Evolutionary conservation across 257 asterid genomes (phyloP).

Genomic region (Plectranthus barbatus): DNA sequence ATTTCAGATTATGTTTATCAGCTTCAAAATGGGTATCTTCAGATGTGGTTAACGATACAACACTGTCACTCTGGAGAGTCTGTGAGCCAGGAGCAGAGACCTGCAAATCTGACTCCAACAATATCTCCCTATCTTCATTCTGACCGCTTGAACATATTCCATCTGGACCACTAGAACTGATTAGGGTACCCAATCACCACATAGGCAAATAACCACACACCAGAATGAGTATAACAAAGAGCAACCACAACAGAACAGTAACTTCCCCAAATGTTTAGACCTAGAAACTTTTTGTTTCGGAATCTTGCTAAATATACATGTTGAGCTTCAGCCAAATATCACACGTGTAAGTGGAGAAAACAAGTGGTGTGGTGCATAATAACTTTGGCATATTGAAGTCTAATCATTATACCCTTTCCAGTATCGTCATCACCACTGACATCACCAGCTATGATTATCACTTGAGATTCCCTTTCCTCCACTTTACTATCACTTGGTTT

Average conservation of each 20-base stretch:
- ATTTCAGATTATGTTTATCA: conserved; percentile 38
- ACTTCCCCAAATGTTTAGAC: neutral
- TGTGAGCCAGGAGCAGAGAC: conserved; percentile 40
- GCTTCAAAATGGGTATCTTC: conserved; percentile 35
- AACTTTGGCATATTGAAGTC: neutral
- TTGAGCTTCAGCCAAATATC: neutral
- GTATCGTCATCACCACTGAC: conserved; percentile 53
- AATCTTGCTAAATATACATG: neutral
- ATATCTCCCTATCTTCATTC: conserved; percentile 38
- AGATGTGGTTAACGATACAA: conserved; percentile 30
- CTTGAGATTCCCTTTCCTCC: conserved; percentile 43
- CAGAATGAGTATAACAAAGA: neutral
- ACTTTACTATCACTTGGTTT: conserved; percentile 56
- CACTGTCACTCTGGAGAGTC: conserved; percentile 41
- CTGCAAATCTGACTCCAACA: conserved; percentile 51
- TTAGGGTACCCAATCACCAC: conserved; percentile 14
- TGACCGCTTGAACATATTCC: conserved; percentile 31
- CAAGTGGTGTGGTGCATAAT: neutral
- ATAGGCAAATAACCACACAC: neutral
- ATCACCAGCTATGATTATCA: conserved; percentile 36
- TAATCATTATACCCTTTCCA: conserved; percentile 43
- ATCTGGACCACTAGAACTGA: conserved; percentile 32
- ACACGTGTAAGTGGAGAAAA: neutral
- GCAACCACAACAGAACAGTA: neutral
- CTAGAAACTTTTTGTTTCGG: neutral